Base-by-base conservation (phyloP, 1,284 basidiomycete species). In the Cryptococcus sp. region DNA sequence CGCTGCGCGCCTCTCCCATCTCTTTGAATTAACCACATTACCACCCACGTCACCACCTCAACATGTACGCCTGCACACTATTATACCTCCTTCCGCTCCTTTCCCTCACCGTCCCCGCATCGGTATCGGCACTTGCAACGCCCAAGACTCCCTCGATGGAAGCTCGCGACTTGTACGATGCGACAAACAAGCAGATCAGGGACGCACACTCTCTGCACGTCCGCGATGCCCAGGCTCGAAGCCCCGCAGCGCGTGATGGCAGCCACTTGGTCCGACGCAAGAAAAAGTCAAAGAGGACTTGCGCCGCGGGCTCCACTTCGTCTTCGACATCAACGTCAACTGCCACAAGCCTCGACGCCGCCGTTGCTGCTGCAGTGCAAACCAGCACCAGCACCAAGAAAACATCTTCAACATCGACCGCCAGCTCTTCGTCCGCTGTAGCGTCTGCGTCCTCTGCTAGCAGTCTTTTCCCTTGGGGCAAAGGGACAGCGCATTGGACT, bases 51-150 rank as follows among this genome's bases (percentile, higher is more conserved):
- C 42, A 19, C 11, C 4, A 45, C 42, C 22, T 40, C 25, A 43
- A 41, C 15, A 64, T 62, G 58, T 50, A 60, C 52, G 27, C 52
- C 22, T 49, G 60, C 19, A 62, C 52, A 7, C 42, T 67, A 16
- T 52, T 67, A 22, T 51, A 51, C 39, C 58, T 63, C 27, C 57
- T 67, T 40, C 65, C 65, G n/a, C 49, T 64, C 23, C 56, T 58
- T 30, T 54, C 51, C 40, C 42, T 47, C 54, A 25, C 53, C 39
- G 8, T 49, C 7, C 30, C 45, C 23, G 38, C 42, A 35, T 35
- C 30, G 8, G 30, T 46, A 35, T 35, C 30, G 8, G 30, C 30
- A 35, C 30, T 35, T 10, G 30, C 30, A 35, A 35, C 46, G n/a
- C 46, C 46, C 19, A 47, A 47, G 16, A 16, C 3, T 7, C 22